These are phyloP conservation scores for Lipomyces kockii DNA, from an alignment of 805 yeast genomes.

Conservation along the genomic window DNA sequence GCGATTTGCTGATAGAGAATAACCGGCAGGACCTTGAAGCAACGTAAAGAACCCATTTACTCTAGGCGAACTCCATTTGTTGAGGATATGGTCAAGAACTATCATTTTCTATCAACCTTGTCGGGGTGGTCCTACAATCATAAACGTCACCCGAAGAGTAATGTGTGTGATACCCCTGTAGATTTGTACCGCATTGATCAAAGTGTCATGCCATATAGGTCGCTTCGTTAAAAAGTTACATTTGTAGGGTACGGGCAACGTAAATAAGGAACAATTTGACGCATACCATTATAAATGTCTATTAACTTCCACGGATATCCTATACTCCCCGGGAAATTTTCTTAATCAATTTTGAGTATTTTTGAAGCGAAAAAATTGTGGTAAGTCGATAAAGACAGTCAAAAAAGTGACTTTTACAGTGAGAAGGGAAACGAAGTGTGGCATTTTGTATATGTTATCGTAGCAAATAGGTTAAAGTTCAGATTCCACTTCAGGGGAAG, in stretches of 20 bases:
- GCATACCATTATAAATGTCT: background rate
- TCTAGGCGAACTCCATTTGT: too few species aligned
- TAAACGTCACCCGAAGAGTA: too few species aligned
- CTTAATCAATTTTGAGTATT: background rate
- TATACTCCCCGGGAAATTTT: background rate
- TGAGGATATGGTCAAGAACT: too few species aligned
- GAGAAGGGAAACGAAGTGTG: background rate
- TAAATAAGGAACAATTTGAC: background rate
- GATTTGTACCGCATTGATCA: background rate
- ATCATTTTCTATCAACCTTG: too few species aligned
- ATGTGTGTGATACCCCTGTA: too few species aligned
- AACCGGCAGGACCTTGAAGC: too few species aligned
- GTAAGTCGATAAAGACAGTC: background rate
- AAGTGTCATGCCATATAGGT: background rate
- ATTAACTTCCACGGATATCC: background rate
- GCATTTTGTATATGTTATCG: background rate
- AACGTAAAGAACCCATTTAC: too few species aligned
- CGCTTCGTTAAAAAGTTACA: background rate
- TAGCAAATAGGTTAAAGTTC: background rate
- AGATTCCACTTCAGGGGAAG: background rate
- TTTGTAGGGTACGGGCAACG: background rate
- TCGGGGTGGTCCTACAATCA: too few species aligned
- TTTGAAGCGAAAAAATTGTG: slow-evolving; percentile 7
- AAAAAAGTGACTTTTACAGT: background rate
- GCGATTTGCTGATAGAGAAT: too few species aligned